These are phyloP conservation scores for Jimgerdemannia lactiflua DNA, from an alignment of 192 early-diverging fungal species.

Conservation along the genomic window DNA sequence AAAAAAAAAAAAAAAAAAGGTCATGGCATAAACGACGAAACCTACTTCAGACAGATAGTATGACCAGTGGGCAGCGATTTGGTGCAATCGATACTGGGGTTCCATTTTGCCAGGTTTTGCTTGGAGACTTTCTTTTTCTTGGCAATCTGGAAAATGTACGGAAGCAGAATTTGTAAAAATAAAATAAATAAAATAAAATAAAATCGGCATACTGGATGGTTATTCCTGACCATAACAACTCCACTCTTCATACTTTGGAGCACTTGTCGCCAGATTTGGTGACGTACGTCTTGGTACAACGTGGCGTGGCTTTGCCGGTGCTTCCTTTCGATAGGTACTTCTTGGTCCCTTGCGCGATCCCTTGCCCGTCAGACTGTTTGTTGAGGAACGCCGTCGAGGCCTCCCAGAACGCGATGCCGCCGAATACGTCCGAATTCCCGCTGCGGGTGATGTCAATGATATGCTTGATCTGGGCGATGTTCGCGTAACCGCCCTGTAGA, in stretches of 20 bases:
- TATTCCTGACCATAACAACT: not conserved
- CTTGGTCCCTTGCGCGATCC: not conserved
- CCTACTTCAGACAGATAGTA: not conserved
- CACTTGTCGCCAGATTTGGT: not conserved
- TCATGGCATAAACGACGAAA: too few species aligned
- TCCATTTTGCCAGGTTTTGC: not conserved
- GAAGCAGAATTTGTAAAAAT: not conserved
- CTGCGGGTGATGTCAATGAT: not conserved
- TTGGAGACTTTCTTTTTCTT: not conserved
- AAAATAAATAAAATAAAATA: not conserved
- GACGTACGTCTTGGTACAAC: not conserved
- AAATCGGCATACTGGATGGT: not conserved
- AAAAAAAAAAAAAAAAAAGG: too few species aligned
- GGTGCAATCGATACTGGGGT: not conserved
- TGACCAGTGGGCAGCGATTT: not conserved
- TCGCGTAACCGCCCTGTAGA: not conserved
- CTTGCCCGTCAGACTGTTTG: not conserved
- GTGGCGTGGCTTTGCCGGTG: not conserved
- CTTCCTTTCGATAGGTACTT: not conserved
- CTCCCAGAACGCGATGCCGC: not conserved
- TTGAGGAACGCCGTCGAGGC: not conserved
- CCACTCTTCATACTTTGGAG: not conserved
- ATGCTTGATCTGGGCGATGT: not conserved
- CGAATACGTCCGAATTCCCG: not conserved
- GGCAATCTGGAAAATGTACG: not conserved